phyloP scores from a whole-genome alignment of 225 moss, liverwort and hornwort genomes.

The Polytrichum formosum region DNA sequence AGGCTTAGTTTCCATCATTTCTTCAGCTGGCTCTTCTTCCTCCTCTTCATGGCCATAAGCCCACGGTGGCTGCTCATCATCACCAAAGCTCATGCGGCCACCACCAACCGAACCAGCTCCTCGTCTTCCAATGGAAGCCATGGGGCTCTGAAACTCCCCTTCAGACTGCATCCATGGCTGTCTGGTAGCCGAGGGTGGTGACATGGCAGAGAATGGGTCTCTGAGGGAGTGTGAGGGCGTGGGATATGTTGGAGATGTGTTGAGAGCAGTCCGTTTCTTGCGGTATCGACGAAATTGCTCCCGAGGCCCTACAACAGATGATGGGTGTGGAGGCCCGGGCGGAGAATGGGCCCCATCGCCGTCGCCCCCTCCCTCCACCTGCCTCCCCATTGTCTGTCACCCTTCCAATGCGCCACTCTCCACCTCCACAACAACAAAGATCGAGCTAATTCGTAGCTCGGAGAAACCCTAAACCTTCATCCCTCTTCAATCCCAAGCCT shows the following conservation, averaged over 20 bases:
- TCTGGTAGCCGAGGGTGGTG: slow-evolving; percentile 40
- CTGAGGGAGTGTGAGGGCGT: slow-evolving; percentile 37
- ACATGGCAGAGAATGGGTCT: slow-evolving; percentile 29
- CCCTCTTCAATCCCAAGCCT: too few species aligned
- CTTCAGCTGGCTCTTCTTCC: slow-evolving; percentile 16
- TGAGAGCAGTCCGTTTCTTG: slow-evolving; percentile 26
- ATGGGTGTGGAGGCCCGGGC: slow-evolving; percentile 6
- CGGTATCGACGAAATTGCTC: slow-evolving; percentile 63
- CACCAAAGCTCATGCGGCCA: slow-evolving; percentile 43
- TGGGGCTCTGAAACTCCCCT: slow-evolving; percentile 39
- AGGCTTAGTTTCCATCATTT: slow-evolving; percentile 26
- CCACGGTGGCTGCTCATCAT: slow-evolving; percentile 44
- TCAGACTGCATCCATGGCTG: slow-evolving; percentile 28
- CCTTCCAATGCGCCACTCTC: not conserved
- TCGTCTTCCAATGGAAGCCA: slow-evolving; percentile 17
- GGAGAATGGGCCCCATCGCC: slow-evolving; percentile 9
- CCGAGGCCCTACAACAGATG: slow-evolving; percentile 21
- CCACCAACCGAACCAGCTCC: slow-evolving; percentile 5
- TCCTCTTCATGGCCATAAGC: slow-evolving; percentile 22
- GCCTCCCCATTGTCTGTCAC: slow-evolving; percentile 34
- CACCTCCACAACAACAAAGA: too few species aligned
- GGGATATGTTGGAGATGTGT: slow-evolving; percentile 12
- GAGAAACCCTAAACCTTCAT: too few species aligned
- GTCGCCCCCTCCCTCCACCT: slow-evolving; percentile 48
- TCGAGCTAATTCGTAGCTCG: too few species aligned